phyloP scores from a whole-genome alignment of 805 yeast species.

The Vanderwaltozyma tropicalis region DNA sequence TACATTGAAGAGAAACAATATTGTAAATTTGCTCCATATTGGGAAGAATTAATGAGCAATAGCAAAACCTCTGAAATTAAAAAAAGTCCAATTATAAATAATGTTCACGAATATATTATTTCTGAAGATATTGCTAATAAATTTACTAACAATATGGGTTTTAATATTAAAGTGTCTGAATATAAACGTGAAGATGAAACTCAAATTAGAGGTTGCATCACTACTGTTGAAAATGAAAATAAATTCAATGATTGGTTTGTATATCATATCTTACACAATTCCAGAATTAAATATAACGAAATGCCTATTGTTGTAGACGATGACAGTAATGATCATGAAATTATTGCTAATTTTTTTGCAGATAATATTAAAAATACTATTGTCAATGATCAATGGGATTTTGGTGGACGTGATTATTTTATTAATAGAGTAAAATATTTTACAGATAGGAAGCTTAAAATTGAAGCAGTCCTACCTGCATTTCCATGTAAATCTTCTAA shows the following conservation, averaged over 20 bases:
- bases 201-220: constrained; percentile 32
- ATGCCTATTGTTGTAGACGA: constrained; percentile 5
- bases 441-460: constrained; percentile 36
- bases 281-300: constrained; percentile 23
- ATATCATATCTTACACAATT: constrained; percentile 28
- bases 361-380: constrained; percentile 38
- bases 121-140: constrained; percentile 10
- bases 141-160: constrained; percentile 12
- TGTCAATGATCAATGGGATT: constrained; percentile 39
- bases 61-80: too few species aligned
- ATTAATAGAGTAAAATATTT: constrained; percentile 36
- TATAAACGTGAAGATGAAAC: constrained; percentile 20
- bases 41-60: constrained; percentile 17
- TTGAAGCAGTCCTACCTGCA: constrained; percentile 53
- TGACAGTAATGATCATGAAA: constrained; percentile 13
- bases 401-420: constrained; percentile 36
- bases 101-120: constrained; percentile 14
- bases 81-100: constrained; percentile 3
- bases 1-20: constrained; percentile 28
- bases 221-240: constrained; percentile 26
- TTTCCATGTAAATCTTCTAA: constrained; percentile 60
- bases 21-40: constrained; percentile 21
- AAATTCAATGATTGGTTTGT: constrained; percentile 31
- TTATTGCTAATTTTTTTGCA: constrained; percentile 37
- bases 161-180: constrained; percentile 28